A percentile compares a stretch with the other conserved stretches of the same genome.
These are phyloP conservation scores for Xylariales sp. DNA, from an alignment of 2,329 filamentous ascomycete species.

Conservation along the genomic window DNA sequence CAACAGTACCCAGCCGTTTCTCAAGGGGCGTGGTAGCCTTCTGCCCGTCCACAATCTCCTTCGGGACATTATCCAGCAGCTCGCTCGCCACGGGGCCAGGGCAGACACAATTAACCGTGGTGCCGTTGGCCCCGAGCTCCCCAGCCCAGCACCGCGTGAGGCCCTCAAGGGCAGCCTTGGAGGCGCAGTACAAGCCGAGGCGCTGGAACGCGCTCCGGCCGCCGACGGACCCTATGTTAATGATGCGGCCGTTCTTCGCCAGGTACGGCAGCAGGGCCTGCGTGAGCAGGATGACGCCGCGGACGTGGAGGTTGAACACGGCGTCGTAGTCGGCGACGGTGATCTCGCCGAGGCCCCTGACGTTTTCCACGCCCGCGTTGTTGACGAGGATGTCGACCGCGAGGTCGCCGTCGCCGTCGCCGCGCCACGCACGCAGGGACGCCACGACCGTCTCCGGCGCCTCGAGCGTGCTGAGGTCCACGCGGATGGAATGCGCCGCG, in stretches of 20 bases:
- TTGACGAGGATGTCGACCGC: slow-evolving; percentile 53
- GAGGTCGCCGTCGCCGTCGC: slow-evolving; percentile 24
- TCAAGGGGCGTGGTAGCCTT: slow-evolving; percentile 62
- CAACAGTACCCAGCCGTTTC: slow-evolving; percentile 61
- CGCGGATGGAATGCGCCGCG: slow-evolving; percentile 34
- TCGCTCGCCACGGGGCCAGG: slow-evolving; percentile 70
- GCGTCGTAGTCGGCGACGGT: slow-evolving; percentile 62
- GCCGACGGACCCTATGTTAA: slow-evolving; percentile 69
- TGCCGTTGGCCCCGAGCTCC: slow-evolving; percentile 66
- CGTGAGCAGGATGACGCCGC: slow-evolving; percentile 64
- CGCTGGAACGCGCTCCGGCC: slow-evolving; percentile 59
- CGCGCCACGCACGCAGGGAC: slow-evolving; percentile 38
- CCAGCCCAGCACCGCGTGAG: slow-evolving; percentile 69
- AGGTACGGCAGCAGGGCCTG: slow-evolving; percentile 65
- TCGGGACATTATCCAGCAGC: slow-evolving; percentile 65
- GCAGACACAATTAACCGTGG: slow-evolving; percentile 70
- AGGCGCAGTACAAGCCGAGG: slow-evolving; percentile 64
- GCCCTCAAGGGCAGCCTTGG: slow-evolving; percentile 70
- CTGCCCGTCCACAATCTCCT: slow-evolving; percentile 61
- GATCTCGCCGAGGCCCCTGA: slow-evolving; percentile 54
- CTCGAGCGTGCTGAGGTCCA: slow-evolving; percentile 43
- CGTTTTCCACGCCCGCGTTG: slow-evolving; percentile 54
- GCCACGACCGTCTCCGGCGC: slow-evolving; percentile 41
- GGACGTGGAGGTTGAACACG: slow-evolving; percentile 69
- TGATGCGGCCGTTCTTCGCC: slow-evolving; percentile 59